Percentiles rank a stretch among this genome's conserved stretches.
Evolutionary conservation across 495 filamentous ascomycete genomes (phyloP).

Genomic region (Aspergillus panamensis): DNA sequence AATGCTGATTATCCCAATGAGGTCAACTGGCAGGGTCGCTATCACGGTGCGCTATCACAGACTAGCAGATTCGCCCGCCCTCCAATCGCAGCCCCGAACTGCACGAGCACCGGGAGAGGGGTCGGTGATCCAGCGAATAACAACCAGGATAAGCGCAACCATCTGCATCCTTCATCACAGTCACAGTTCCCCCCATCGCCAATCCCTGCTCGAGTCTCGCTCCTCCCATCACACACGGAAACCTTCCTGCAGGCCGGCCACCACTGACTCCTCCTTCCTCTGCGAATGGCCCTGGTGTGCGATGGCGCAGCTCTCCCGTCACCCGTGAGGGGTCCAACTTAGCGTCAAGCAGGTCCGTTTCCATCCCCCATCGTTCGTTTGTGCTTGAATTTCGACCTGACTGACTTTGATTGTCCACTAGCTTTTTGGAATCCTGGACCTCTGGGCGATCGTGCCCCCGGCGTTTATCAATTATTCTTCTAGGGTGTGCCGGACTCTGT

Average conservation of each 20-base stretch:
- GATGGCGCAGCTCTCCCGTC: constrained; percentile 1
- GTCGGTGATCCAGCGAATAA: constrained; percentile 18
- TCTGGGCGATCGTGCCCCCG: neutral
- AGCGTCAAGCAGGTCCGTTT: constrained; percentile 13
- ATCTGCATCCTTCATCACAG: constrained; percentile 38
- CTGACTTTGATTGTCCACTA: neutral
- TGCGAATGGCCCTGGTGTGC: constrained; percentile 1
- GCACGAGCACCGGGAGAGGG: neutral
- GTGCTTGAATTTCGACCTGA: neutral
- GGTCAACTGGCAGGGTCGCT: neutral
- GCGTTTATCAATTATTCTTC: constrained; percentile 9
- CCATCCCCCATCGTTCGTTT: constrained; percentile 12
- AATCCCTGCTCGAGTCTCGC: constrained; percentile 24
- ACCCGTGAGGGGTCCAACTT: constrained; percentile 10
- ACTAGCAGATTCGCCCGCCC: neutral
- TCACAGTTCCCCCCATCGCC: constrained; percentile 37
- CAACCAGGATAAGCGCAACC: constrained; percentile 20
- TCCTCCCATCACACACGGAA: constrained; percentile 25
- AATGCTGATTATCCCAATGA: neutral
- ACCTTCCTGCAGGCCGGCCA: neutral
- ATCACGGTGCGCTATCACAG: neutral
- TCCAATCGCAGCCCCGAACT: constrained; percentile 5
- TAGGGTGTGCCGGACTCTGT: constrained; percentile 1
- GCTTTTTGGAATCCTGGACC: neutral
- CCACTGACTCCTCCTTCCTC: neutral